Evolutionary conservation across 2,329 filamentous ascomycete genomes (phyloP), one percentile per base, ranked within the genome.

Genomic region (Ambrosiella beaveri): DNA sequence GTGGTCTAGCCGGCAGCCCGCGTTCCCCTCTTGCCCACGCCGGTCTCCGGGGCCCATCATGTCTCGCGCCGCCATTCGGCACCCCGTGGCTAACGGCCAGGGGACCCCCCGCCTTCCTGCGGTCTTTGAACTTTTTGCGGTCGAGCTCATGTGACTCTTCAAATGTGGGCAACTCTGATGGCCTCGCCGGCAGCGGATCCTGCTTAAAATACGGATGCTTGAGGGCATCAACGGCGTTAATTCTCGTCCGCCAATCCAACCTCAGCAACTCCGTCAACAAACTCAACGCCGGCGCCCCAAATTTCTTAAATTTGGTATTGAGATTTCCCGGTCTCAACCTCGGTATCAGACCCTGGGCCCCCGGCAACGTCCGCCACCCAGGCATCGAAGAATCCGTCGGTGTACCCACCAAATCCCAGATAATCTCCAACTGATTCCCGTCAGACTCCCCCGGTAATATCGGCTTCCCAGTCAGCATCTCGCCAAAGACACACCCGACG

Each of bases 121-220:
- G 85, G 60, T 89, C 86, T 63, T 94, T 85, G 64, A 89, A 91
- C 70, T 91, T 94, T 68, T 89, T 82, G 55, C 91, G 81, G 68
- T 98, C 93, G n/a, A 97, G 75, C 69, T 98, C 93, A 70, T 98
- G 93, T 50, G 89, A 95, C 65, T 96, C 91, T 67, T 95, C 88
- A 66, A 95, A 97, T 13, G 74, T 79, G 1, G 93, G 93, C n/a
- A 98, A 78, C 55, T 97, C 89, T 62, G 85, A 84, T 1, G 93
- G 88, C 58, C 80, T 79, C 44, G 90, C 82, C 7, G 93, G 93
- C 3, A 85, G 74, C 3, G 93, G 93, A 1, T 78, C 71, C 59
- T 80, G 85, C 62, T 81, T 84, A 73, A 98, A 97, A 70, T 96
- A 98, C 0, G 88, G 82, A 65, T 98, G 93, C 62, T 94, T 80